Conservation (phyloP, 2,329 filamentous ascomycete genomes). For the Nigrograna mackinnonii region DNA sequence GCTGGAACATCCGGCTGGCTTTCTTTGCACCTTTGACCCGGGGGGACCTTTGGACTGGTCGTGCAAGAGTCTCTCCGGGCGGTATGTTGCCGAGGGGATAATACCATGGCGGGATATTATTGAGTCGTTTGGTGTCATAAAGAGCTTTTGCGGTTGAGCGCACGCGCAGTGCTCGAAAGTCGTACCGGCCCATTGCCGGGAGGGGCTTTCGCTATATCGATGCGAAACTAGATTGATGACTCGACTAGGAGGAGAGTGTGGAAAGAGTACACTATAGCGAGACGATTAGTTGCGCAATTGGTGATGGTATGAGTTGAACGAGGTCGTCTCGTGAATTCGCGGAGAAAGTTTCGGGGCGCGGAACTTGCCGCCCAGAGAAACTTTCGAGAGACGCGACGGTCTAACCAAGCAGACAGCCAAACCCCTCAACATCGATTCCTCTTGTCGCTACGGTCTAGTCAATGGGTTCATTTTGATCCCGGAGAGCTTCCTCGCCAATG, state of each 20-base stretch:
- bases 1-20: slow-evolving; percentile 78
- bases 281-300: slow-evolving; percentile 11
- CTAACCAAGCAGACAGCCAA: not conserved
- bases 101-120: slow-evolving; percentile 59
- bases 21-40: slow-evolving; percentile 52
- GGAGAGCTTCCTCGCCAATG: slow-evolving; percentile 11
- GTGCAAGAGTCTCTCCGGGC: slow-evolving; percentile 62
- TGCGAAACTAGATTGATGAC: not conserved
- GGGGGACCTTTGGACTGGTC: slow-evolving; percentile 55
- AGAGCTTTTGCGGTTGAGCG: slow-evolving; percentile 56
- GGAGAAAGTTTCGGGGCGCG: slow-evolving; percentile 6
- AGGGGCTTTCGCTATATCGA: not conserved
- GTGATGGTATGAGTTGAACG: slow-evolving; percentile 16
- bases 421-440: slow-evolving; percentile 7
- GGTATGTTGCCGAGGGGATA: slow-evolving; percentile 60
- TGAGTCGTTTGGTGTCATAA: slow-evolving; percentile 47
- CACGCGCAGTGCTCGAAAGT: slow-evolving; percentile 56
- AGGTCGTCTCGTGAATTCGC: slow-evolving; percentile 1
- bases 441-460: slow-evolving; percentile 6
- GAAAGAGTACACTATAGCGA: too few relatives aligned
- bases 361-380: slow-evolving; percentile 6
- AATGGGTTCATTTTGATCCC: slow-evolving; percentile 21
- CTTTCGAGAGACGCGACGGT: slow-evolving; percentile 1
- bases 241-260: not conserved
- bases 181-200: slow-evolving; percentile 54